Evolutionary conservation across 164 flowering plant species (phyloP).

Genomic region (Tinospora cordifolia): DNA sequence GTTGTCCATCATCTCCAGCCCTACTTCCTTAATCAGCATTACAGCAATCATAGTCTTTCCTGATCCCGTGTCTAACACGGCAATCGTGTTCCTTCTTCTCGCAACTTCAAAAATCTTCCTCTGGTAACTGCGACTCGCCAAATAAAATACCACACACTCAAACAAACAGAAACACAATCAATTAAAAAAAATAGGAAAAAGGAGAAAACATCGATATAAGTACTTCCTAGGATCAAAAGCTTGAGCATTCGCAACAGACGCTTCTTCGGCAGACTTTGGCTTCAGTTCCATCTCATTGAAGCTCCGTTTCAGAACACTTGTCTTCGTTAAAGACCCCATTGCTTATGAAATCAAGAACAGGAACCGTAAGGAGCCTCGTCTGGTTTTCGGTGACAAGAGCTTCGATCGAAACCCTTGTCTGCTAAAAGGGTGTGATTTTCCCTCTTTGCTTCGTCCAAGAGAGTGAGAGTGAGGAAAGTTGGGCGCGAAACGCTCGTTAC

Average conservation of each 20-base stretch:
- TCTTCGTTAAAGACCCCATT: slow-evolving; percentile 1
- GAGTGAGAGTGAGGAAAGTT: background rate
- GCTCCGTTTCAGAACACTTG: slow-evolving; percentile 23
- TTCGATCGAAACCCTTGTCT: too few species aligned
- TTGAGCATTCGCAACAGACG: background rate
- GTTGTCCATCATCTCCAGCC: slow-evolving; percentile 21
- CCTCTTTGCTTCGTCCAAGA: background rate
- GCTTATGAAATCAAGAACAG: background rate
- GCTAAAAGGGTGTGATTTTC: too few species aligned
- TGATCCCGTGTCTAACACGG: slow-evolving; percentile 67
- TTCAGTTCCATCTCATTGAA: slow-evolving; percentile 17
- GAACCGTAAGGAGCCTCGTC: too few species aligned
- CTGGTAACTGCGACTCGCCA: slow-evolving; percentile 45
- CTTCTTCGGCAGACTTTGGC: slow-evolving; percentile 1
- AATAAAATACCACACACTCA: background rate
- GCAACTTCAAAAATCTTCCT: slow-evolving; percentile 58
- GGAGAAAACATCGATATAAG: background rate
- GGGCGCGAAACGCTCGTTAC: slow-evolving; percentile 3
- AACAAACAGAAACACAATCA: background rate
- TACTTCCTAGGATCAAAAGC: slow-evolving; percentile 33
- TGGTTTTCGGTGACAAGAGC: too few species aligned
- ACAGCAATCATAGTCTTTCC: slow-evolving; percentile 74
- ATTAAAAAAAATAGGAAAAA: background rate
- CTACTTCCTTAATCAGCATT: slow-evolving; percentile 59
- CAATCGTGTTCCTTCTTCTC: slow-evolving; percentile 60